phyloP scores from a whole-genome alignment of 345 rosid species.

The Dipteronia sinensis region DNA sequence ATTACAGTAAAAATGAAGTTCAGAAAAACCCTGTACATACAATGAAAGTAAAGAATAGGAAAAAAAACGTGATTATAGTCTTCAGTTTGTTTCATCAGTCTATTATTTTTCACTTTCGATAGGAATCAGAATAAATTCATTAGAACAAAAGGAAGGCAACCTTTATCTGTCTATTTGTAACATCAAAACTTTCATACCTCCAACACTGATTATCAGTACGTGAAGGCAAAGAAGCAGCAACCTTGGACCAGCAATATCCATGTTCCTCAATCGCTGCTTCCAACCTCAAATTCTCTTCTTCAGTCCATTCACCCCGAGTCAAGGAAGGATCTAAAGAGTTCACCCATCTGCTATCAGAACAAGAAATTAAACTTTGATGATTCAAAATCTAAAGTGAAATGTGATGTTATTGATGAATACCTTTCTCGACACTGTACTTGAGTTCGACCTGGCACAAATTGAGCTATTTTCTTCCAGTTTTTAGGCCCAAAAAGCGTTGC shows the following conservation, averaged over 20 bases:
- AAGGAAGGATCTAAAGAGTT: constrained; percentile 78
- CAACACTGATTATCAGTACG: constrained; percentile 87
- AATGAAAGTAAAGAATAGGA: background rate
- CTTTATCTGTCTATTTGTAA: background rate
- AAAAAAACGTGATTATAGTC: background rate
- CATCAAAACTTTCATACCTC: constrained; percentile 48
- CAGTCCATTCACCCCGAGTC: constrained; percentile 63
- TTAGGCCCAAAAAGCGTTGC: constrained; percentile 77
- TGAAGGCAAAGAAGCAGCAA: constrained; percentile 58
- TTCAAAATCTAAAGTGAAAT: constrained; percentile 10
- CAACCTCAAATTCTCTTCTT: constrained; percentile 73
- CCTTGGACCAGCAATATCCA: constrained; percentile 76
- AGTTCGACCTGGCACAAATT: constrained; percentile 84
- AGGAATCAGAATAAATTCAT: background rate
- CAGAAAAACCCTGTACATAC: background rate
- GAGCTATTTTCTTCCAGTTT: constrained; percentile 80
- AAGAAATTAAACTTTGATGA: constrained; percentile 14
- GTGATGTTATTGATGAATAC: constrained; percentile 29
- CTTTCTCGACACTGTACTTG: constrained; percentile 84
- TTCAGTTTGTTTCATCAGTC: background rate
- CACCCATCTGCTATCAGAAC: constrained; percentile 61
- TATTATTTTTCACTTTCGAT: background rate
- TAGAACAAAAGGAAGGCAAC: background rate
- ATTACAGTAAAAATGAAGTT: constrained; percentile 3
- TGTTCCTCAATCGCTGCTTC: constrained; percentile 61